Evolutionary conservation across 495 filamentous ascomycete genomes (phyloP), one percentile per base, ranked within the genome.

Genomic region (Penicillium pancosmium): DNA sequence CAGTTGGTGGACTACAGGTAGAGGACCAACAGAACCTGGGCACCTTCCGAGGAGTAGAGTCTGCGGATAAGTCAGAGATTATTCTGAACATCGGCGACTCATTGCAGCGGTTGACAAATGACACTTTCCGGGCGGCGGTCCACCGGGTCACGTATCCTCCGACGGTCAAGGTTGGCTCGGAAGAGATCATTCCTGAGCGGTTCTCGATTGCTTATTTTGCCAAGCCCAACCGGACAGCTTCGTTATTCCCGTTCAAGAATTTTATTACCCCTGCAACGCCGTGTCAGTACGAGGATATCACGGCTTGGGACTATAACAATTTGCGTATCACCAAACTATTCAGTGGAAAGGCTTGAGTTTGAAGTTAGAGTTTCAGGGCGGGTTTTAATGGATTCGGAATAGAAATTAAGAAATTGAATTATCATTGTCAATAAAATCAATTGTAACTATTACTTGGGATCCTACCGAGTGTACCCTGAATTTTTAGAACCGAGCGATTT

Each of bases 31-130:
- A 56, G 9, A 58, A 67, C 0, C 40, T 48, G 18, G 78, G 74
- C 0, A 65, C 52, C 2, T 86, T 84, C 55, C 47, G 55, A 3
- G 67, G 81, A 10, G 66, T 78, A 33, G 82, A 69, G n/a, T 60
- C 74, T 15, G 76, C 78, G 0, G 64, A 82, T 18, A 68, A 80
- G 53, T 78, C 78, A 18, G 82, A 83, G 5, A 77, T 86, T 35
- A 84, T 88, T 11, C 76, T 90, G 51, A 89, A 88, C 64, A 82
- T 89, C 40, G 86, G 85, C 1, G 86, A 88, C 63, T 82, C 84
- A 57, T 72, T 88, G 71, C 82, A 84, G 73, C 71, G 84, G 5
- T 77, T 84, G 60, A 87, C 80, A 44, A 88, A 88, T 65, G 84
- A 83, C 68, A 69, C 57, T 9, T 59, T 74, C 49, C 61, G 61